Percentiles rank a stretch among this genome's conserved stretches.
Conservation (phyloP, 805 yeast genomes). For the Pichia nakasei region DNA sequence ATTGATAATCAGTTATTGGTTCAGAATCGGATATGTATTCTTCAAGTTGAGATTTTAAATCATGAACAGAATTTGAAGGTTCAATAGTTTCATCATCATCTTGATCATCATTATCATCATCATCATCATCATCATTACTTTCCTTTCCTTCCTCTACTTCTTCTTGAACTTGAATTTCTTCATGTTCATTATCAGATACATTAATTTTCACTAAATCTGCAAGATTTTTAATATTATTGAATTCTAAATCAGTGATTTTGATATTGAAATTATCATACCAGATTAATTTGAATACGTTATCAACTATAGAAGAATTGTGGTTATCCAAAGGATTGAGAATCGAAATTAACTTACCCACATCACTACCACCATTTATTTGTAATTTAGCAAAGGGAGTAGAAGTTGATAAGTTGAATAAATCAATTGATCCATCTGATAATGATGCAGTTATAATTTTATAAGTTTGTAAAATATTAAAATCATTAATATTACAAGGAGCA, state of each 20-base stretch:
- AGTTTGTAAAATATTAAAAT: not conserved
- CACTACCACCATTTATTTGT: constrained; percentile 10
- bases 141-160: constrained; percentile 2
- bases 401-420: constrained; percentile 15
- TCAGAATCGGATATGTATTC: not conserved
- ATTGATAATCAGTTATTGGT: not conserved
- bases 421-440: constrained; percentile 15
- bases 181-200: constrained; percentile 12
- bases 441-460: constrained; percentile 9
- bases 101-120: not conserved
- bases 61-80: not conserved
- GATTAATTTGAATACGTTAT: constrained; percentile 15
- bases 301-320: not conserved
- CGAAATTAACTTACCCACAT: constrained; percentile 10
- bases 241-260: constrained; percentile 24
- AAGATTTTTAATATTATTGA: constrained; percentile 23
- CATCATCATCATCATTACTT: not conserved
- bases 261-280: constrained; percentile 23
- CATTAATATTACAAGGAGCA: constrained; percentile 19
- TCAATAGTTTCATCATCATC: constrained; percentile 6
- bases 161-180: constrained; percentile 10
- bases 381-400: constrained; percentile 3
- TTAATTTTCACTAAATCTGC: constrained; percentile 15
- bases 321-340: constrained; percentile 1
- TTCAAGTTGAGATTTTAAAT: not conserved